Conservation (phyloP, 2,329 filamentous ascomycete genomes). For the Nigrospora osmanthi region DNA sequence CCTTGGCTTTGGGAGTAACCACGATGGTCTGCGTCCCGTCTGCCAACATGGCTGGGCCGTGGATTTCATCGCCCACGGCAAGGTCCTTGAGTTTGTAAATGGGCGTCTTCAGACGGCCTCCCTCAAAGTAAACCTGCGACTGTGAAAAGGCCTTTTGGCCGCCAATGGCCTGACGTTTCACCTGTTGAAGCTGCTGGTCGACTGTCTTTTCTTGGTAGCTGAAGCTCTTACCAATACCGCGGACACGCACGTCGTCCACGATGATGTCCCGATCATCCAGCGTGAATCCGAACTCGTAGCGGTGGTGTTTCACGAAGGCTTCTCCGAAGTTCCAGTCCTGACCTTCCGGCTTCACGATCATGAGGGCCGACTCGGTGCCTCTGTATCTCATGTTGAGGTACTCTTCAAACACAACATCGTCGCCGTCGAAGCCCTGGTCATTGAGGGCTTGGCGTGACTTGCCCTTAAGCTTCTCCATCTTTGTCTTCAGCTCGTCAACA, state of each 20-base stretch:
- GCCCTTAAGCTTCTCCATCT: conserved; percentile 73
- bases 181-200: conserved; percentile 69
- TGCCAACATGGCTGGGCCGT: conserved; percentile 78
- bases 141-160: conserved; percentile 56
- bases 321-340: conserved; percentile 74
- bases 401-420: conserved; percentile 76
- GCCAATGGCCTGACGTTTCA: conserved; percentile 51
- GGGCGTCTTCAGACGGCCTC: conserved; percentile 67
- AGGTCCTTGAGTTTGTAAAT: conserved; percentile 78
- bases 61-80: conserved; percentile 61
- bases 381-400: conserved; percentile 92
- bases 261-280: conserved; percentile 79
- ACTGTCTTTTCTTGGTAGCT: conserved; percentile 73
- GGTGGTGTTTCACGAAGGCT: conserved; percentile 80
- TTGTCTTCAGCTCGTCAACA: conserved; percentile 55
- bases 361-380: conserved; percentile 83
- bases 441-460: conserved; percentile 60
- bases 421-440: conserved; percentile 71
- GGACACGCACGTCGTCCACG: conserved; percentile 79
- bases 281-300: conserved; percentile 90
- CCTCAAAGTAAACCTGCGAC: conserved; percentile 76
- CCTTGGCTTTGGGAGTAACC: conserved; percentile 69
- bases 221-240: conserved; percentile 86
- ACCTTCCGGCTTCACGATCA: conserved; percentile 67
- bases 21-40: conserved; percentile 90